Conservation (phyloP, 2,329 filamentous ascomycete genomes). For the Phialemonium atrogriseum region DNA sequence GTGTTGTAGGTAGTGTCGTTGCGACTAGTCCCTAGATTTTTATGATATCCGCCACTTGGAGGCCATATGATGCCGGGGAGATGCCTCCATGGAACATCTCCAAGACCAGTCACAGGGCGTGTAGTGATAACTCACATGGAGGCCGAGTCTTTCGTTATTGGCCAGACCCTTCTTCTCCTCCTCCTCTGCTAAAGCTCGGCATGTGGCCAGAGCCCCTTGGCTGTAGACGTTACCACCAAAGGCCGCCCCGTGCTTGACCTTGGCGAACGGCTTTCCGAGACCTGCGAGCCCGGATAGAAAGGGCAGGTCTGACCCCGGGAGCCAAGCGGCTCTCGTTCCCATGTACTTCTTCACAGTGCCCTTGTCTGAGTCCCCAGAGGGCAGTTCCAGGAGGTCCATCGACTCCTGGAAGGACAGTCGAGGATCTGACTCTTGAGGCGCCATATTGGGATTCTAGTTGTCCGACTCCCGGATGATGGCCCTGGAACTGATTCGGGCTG, state of each 20-base stretch:
- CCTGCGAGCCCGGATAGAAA: constrained; percentile 1
- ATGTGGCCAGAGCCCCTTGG: constrained; percentile 30
- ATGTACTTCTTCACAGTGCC: constrained; percentile 22
- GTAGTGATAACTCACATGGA: constrained; percentile 30
- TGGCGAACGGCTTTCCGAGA: constrained; percentile 6
- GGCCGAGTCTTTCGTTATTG: constrained; percentile 17
- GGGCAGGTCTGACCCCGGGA: constrained; percentile 21
- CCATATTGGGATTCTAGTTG: no score
- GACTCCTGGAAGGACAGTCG: constrained; percentile 27
- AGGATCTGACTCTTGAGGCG: constrained; percentile 1
- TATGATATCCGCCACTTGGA: no score
- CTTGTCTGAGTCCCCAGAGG: constrained; percentile 11
- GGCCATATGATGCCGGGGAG: no score
- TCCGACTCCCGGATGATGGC: no score
- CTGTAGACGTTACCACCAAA: constrained; percentile 37
- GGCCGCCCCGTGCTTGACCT: constrained; percentile 14
- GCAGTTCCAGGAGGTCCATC: constrained; percentile 22
- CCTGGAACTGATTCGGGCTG: no score
- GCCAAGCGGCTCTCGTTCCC: constrained; percentile 23
- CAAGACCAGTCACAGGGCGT: neutral
- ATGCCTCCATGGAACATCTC: constrained; percentile 3
- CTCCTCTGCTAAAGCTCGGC: constrained; percentile 21
- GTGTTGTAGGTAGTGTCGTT: neutral
- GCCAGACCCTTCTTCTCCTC: constrained; percentile 12
- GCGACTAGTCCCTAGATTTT: constrained; percentile 7